These are phyloP conservation scores for Hypholoma sublateritium DNA, from an alignment of 768 basidiomycete genomes.

Conservation along the genomic window DNA sequence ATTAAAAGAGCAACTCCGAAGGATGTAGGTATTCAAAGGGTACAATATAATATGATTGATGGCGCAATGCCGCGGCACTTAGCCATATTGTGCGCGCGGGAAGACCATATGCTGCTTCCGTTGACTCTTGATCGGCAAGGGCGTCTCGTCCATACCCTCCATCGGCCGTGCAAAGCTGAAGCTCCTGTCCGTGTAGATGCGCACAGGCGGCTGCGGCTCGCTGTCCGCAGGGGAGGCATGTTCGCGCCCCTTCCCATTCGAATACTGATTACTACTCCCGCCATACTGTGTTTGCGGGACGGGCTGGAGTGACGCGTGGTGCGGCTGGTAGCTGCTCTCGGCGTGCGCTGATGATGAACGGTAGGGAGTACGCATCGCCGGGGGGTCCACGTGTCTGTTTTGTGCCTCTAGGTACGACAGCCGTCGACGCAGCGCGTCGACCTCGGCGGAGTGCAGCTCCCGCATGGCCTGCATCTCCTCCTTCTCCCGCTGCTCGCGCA, in stretches of 20 bases:
- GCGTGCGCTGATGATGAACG: neutral
- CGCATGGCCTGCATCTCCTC: slow-evolving; percentile 22
- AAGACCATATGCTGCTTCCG: slow-evolving; percentile 23
- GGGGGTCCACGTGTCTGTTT: slow-evolving; percentile 6
- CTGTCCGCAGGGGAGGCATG: neutral
- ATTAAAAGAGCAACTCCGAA: neutral
- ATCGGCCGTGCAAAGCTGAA: slow-evolving; percentile 4
- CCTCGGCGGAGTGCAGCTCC: slow-evolving; percentile 22
- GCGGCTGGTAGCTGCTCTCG: neutral
- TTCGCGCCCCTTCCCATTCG: neutral
- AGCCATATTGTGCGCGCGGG: slow-evolving; percentile 8
- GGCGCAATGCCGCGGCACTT: neutral
- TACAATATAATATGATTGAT: neutral
- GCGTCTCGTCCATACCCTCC: slow-evolving; percentile 13
- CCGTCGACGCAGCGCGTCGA: slow-evolving; percentile 22
- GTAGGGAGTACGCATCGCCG: neutral
- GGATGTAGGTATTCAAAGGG: neutral
- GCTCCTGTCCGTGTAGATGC: slow-evolving; percentile 7
- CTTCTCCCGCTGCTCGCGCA: slow-evolving; percentile 15
- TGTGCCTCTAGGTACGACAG: slow-evolving; percentile 23
- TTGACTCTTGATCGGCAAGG: slow-evolving; percentile 24
- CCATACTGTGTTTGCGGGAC: neutral
- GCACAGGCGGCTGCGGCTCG: slow-evolving; percentile 8
- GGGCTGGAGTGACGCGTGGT: neutral
- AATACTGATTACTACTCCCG: no score